A percentile compares a stretch with the other conserved stretches of the same genome.
These are phyloP conservation scores for Puccinia horiana DNA, from an alignment of 1,284 basidiomycete genomes.

Conservation along the genomic window DNA sequence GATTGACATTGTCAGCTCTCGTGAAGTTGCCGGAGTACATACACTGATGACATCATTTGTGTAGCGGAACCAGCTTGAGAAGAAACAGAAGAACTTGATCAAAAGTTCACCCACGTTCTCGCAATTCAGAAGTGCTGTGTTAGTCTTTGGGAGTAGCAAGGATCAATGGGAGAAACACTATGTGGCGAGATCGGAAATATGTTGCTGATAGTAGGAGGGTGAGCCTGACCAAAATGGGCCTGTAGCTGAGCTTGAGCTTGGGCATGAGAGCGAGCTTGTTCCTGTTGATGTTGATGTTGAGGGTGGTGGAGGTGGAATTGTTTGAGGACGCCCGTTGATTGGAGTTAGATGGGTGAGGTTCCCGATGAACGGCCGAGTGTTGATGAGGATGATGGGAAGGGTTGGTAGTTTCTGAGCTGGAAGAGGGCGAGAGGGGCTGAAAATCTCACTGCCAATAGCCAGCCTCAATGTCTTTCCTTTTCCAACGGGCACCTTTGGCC, in stretches of 20 bases:
- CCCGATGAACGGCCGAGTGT: background rate
- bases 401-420: background rate
- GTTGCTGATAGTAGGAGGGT: constrained; percentile 48
- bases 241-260: constrained; percentile 32
- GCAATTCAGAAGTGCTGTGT: constrained; percentile 79
- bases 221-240: constrained; percentile 13
- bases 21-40: constrained; percentile 70
- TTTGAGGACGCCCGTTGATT: constrained; percentile 20
- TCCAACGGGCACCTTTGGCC: background rate
- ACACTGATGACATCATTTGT: constrained; percentile 88
- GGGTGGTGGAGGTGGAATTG: background rate
- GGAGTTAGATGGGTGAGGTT: constrained; percentile 18
- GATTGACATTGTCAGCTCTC: constrained; percentile 58
- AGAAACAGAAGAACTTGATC: constrained; percentile 97
- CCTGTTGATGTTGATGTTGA: constrained; percentile 29
- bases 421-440: background rate
- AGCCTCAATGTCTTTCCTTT: background rate
- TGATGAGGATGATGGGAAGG: background rate
- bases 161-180: constrained; percentile 74
- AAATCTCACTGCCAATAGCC: no score
- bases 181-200: constrained; percentile 44
- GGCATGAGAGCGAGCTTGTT: constrained; percentile 31
- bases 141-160: constrained; percentile 85
- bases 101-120: constrained; percentile 93
- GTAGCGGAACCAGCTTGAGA: constrained; percentile 88